Percentiles rank a stretch among this genome's conserved stretches.
Evolutionary conservation across 2,329 filamentous ascomycete genomes (phyloP).

Genomic region (Trichoderma guizhouense): DNA sequence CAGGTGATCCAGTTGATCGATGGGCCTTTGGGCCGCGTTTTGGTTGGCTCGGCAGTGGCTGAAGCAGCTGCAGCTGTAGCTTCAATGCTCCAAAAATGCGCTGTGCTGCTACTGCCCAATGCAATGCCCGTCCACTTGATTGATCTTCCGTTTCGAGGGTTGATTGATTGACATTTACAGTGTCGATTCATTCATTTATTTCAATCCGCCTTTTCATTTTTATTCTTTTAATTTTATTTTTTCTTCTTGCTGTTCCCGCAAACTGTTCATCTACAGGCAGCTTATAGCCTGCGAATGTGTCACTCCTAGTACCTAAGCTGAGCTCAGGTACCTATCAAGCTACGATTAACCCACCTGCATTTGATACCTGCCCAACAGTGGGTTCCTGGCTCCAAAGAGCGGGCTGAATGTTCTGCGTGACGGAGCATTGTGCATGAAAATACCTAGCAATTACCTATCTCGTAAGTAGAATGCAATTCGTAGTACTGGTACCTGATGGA

Average conservation of each 20-base stretch:
- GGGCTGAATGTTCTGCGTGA: background rate
- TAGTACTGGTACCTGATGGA: background rate
- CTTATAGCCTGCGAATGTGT: background rate
- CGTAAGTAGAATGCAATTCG: background rate
- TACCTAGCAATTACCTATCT: background rate
- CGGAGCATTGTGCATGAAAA: background rate
- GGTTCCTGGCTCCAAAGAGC: background rate
- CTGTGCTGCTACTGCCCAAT: background rate
- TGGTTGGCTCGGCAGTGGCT: conserved; percentile 6
- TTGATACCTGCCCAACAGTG: conserved; percentile 4
- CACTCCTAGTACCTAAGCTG: background rate
- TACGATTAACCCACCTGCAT: background rate
- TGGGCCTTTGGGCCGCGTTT: background rate
- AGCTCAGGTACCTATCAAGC: background rate
- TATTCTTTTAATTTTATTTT: no score
- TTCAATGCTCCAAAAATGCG: background rate
- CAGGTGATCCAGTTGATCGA: conserved; percentile 15
- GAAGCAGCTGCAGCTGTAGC: background rate
- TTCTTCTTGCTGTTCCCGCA: background rate
- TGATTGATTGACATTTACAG: background rate
- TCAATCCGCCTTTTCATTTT: background rate
- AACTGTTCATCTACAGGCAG: background rate
- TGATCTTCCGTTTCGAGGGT: background rate
- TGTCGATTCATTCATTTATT: background rate
- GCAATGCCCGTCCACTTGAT: no score